Percentiles rank a stretch among this genome's conserved stretches.
These are phyloP conservation scores for Microdochium paspali DNA, from an alignment of 2,329 filamentous ascomycete species.

Conservation along the genomic window DNA sequence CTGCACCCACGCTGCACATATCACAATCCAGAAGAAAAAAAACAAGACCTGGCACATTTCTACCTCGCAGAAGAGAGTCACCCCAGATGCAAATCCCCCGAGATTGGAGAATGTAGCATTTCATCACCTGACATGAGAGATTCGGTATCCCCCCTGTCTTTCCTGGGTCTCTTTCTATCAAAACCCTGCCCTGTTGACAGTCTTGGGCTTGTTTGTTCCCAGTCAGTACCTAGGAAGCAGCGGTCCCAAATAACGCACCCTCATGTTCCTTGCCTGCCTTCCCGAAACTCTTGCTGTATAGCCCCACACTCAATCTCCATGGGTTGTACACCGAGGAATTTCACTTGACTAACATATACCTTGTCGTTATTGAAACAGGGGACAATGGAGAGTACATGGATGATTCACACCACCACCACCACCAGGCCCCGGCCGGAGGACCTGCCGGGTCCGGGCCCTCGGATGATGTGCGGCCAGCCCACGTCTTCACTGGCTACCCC, in stretches of 20 bases:
- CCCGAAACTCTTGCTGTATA: not conserved
- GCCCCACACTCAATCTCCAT: constrained; percentile 5
- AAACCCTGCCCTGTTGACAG: not conserved
- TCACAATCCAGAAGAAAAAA: not conserved
- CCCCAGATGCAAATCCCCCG: constrained; percentile 12
- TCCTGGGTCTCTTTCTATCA: no score
- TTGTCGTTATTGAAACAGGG: constrained; percentile 30
- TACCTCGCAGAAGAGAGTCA: not conserved
- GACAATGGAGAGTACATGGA: constrained; percentile 55
- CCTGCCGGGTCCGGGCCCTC: constrained; percentile 26
- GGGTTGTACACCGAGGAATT: constrained; percentile 13
- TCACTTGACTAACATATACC: constrained; percentile 4
- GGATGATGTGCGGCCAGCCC: constrained; percentile 45
- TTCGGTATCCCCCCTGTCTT: not conserved
- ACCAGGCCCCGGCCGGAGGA: constrained; percentile 46
- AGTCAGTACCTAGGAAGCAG: no score
- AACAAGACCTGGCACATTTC: not conserved
- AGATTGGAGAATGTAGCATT: constrained; percentile 11
- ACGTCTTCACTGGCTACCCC: constrained; percentile 24
- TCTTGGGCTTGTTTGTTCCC: not conserved
- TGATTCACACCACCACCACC: constrained; percentile 58
- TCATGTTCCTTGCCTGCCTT: not conserved
- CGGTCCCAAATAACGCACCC: not conserved
- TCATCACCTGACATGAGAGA: constrained; percentile 6
- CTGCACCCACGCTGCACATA: not conserved